Evolutionary conservation across 257 asterid genomes (phyloP), one percentile per base, ranked within the genome.

Genomic region (Nyctanthes arbortristis): DNA sequence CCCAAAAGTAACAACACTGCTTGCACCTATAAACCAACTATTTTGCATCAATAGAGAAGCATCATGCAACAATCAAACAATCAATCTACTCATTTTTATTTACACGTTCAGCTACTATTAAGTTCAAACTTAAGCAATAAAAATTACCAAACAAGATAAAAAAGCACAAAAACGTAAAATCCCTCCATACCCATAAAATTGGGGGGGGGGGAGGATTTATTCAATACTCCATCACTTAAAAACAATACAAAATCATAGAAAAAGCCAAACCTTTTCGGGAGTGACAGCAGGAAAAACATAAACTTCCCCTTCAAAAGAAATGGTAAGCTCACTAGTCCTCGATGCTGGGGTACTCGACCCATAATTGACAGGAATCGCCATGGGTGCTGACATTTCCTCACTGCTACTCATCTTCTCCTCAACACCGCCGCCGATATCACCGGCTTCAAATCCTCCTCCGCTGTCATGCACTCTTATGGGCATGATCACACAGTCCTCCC

Each of bases 241-340:
- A 52, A n/a, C n/a, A 65, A 29, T 60, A 43, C 49, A 18, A 52
- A 37, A 40, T 8, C 7, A 14, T 29, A 30, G 39, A 29, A 36
- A 39, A 52, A 28, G 4, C 0, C 10, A 34, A 30, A 87, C 93
- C 90, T 82, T 82, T 24, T 87, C 87, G 55, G 85, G 90, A 57
- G 93, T 84, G 75, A 87, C 85, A 58, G 81, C 84, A 7, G 88
- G 93, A 55, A 84, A 87, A 43, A 87, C 93, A 67, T 87, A 82
- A 4, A 84, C 85, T 81, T 84, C 86, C 28, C 93, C 93, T 77
- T 87, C 88, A 36, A 87, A 87, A 52, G 93, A 84, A 64, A 87
- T 84, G 31, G 89, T 73, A 28, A 87, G 85, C 71, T 87, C 90
- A 66, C 88, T 77, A 20, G 73, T 80, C 78, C 83, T 78, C 39